Evolutionary conservation across 2,329 filamentous ascomycete species (phyloP), one percentile per base, ranked within the genome.

Genomic region (Paraphoma sp.): DNA sequence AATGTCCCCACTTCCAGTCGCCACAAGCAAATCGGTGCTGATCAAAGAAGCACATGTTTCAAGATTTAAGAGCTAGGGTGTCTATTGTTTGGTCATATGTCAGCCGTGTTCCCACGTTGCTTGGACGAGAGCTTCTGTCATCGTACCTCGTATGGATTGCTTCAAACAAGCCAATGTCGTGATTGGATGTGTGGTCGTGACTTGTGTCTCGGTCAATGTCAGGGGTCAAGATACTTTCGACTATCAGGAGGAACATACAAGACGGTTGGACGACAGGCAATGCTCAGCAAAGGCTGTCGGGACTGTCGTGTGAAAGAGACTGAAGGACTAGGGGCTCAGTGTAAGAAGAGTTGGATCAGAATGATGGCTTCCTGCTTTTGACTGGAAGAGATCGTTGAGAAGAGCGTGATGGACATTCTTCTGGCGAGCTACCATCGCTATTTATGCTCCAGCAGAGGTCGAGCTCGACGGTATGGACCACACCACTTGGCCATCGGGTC

Each of bases 1-100:
- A 97, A 80, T 89, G 90, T 65, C 92, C 91, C 93, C 93, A 98
- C 79, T 93, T 92, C 89, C 90, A 97, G 84, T 92, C 94, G 72
- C 91, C 90, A 81, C 94, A 98, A 55, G 79, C 79, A 85, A 91
- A 97, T 68, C 87, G 86, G 77, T 89, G 92, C 79, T 94, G 90
- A 72, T 97, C 93, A 83, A 93, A 98, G 84, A 95, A 97, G 82
- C 94, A 97, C 94, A 98, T 97, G 74, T 76, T 72, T 74, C 65
- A 73, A 65, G 61, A 60, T 53, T 63, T 62, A 61, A 71, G 70
- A 72, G 69, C 59, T 62, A 63, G 70, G 56, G 46, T 64, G 60
- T 57, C 66, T 72, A 57, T 62, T 60, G 59, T 66, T 64, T 55
- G 56, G 54, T 56, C 57, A 61, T 63, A 67, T 58, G 62, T 77